phyloP scores from a whole-genome alignment of 495 filamentous ascomycete species.

The Neurospora africana region DNA sequence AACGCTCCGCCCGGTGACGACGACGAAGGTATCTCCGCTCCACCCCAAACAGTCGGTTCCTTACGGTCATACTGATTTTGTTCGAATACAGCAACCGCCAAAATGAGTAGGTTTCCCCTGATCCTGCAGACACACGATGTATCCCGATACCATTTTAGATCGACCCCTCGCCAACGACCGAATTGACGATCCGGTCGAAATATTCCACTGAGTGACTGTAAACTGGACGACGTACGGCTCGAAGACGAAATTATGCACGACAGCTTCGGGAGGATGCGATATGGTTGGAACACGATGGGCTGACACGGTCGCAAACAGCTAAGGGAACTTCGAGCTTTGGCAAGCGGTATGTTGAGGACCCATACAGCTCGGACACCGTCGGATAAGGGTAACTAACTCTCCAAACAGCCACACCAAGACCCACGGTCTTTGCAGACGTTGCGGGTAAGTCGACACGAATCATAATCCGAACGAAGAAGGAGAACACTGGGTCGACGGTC shows the following conservation, averaged over 20 bases:
- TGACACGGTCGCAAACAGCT: slow-evolving; percentile 32
- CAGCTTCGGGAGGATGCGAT: not conserved
- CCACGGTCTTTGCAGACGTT: slow-evolving; percentile 98
- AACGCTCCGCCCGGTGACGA: slow-evolving; percentile 20
- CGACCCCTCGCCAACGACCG: not conserved
- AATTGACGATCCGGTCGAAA: not conserved
- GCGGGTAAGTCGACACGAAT: slow-evolving; percentile 59
- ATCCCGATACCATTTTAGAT: not conserved
- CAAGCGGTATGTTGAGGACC: slow-evolving; percentile 49
- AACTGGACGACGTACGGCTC: not conserved
- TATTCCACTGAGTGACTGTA: not conserved
- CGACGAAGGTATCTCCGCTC: slow-evolving; percentile 21
- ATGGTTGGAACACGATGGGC: slow-evolving; percentile 6
- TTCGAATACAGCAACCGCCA: slow-evolving; percentile 24
- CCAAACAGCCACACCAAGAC: slow-evolving; percentile 81
- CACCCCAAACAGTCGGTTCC: not conserved
- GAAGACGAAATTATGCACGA: not conserved
- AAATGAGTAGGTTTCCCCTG: slow-evolving; percentile 30
- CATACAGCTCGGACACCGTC: not conserved
- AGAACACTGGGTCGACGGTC: not conserved
- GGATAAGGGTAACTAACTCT: slow-evolving; percentile 11
- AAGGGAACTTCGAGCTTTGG: slow-evolving; percentile 97
- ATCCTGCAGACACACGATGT: slow-evolving; percentile 2
- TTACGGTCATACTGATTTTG: slow-evolving; percentile 11
- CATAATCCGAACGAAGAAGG: slow-evolving; percentile 3